Evolutionary conservation across 805 yeast genomes (phyloP).

Genomic region (Candida argentea): DNA sequence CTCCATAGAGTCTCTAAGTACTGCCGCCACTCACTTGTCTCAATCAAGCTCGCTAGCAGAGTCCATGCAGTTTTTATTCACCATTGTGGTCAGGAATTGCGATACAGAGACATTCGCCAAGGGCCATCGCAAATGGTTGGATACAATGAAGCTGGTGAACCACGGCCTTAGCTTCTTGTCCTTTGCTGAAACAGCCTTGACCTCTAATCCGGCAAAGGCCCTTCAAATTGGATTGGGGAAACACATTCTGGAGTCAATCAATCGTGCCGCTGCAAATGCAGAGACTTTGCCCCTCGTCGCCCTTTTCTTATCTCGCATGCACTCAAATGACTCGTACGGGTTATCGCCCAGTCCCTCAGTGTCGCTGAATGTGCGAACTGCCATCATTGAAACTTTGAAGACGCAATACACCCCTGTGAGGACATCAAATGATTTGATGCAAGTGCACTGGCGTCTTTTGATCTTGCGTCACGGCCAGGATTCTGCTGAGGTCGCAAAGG

Average conservation of each 20-base stretch:
- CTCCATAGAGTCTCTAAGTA: constrained; percentile 11
- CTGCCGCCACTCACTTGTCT: too few relatives aligned
- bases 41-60: constrained; percentile 9
- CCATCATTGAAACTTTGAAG: constrained; percentile 5
- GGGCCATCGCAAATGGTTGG: constrained; percentile 34
- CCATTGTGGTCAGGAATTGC: constrained; percentile 47
- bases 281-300: constrained; percentile 20
- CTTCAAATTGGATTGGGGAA: constrained; percentile 32
- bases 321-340: constrained; percentile 4
- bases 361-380: constrained; percentile 19
- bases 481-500: constrained; percentile 10
- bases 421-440: constrained; percentile 13
- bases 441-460: constrained; percentile 43
- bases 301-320: constrained; percentile 11
- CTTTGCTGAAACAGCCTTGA: constrained; percentile 38
- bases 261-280: constrained; percentile 13
- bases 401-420: constrained; percentile 3
- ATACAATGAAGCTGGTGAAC: constrained; percentile 22
- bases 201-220: constrained; percentile 34
- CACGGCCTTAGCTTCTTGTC: constrained; percentile 30
- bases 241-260: constrained; percentile 40
- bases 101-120: constrained; percentile 38
- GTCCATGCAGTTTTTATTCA: constrained; percentile 34
- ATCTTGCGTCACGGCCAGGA: constrained; percentile 28
- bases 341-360: constrained; percentile 12